Percentiles rank a stretch among this genome's conserved stretches.
Evolutionary conservation across 2,329 filamentous ascomycete species (phyloP).

Genomic region (Torrubiellomyces zombiae): DNA sequence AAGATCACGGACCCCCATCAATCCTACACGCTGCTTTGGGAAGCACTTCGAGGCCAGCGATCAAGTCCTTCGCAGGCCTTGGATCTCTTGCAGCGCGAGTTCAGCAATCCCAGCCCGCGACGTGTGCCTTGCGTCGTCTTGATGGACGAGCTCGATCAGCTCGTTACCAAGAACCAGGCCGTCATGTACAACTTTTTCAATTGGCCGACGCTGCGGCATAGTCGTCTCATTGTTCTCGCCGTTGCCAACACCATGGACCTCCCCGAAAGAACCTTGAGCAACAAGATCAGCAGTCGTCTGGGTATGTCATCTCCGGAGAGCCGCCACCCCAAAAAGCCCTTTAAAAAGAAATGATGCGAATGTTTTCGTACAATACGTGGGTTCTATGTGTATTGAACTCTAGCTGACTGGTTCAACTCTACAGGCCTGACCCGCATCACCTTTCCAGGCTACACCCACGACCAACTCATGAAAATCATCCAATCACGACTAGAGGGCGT

Average conservation of each 20-base stretch:
- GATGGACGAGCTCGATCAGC: slow-evolving; percentile 96
- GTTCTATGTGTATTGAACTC: too few species aligned
- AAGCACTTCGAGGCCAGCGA: slow-evolving; percentile 82
- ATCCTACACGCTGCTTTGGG: slow-evolving; percentile 88
- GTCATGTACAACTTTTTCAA: slow-evolving; percentile 99
- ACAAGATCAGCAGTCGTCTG: slow-evolving; percentile 90
- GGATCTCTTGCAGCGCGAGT: slow-evolving; percentile 80
- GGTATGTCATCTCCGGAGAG: slow-evolving; percentile 28
- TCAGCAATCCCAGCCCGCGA: slow-evolving; percentile 76
- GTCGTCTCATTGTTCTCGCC: slow-evolving; percentile 83
- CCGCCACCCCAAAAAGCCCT: too few species aligned
- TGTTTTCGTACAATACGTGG: too few species aligned
- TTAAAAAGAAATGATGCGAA: too few species aligned
- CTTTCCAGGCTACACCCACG: slow-evolving; percentile 92
- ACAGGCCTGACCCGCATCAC: slow-evolving; percentile 79
- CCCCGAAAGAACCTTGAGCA: slow-evolving; percentile 86
- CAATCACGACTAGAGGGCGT: slow-evolving; percentile 83
- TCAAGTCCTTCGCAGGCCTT: slow-evolving; percentile 85
- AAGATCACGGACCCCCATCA: slow-evolving; percentile 97
- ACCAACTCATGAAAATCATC: slow-evolving; percentile 94
- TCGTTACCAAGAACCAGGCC: slow-evolving; percentile 96
- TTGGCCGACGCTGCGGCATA: slow-evolving; percentile 86
- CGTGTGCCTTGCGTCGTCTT: slow-evolving; percentile 89
- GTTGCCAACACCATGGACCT: slow-evolving; percentile 99
- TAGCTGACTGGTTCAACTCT: not conserved